Percentiles rank a stretch among this genome's conserved stretches.
Conservation (phyloP, 1,284 basidiomycete species). For the Ceratobasidium sp. region DNA sequence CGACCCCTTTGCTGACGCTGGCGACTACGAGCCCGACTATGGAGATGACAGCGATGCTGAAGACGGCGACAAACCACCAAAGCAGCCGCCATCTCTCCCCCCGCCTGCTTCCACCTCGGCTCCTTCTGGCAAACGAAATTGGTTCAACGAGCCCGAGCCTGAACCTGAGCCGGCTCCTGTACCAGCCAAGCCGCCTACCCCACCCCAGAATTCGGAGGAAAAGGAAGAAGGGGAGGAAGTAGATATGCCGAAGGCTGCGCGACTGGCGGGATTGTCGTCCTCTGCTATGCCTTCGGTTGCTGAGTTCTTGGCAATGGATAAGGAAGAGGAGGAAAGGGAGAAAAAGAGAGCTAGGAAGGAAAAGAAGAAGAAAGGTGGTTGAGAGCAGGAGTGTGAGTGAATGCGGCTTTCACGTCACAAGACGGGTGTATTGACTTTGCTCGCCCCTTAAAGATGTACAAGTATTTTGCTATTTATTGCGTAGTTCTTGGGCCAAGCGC, state of each 20-base stretch:
- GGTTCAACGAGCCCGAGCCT: constrained; percentile 45
- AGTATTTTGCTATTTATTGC: background rate
- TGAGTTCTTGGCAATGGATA: constrained; percentile 79
- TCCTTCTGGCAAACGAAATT: constrained; percentile 41
- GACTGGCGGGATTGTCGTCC: constrained; percentile 74
- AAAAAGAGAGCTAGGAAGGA: constrained; percentile 78
- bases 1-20: constrained; percentile 85
- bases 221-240: constrained; percentile 53
- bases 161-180: constrained; percentile 6
- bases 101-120: background rate
- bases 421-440: background rate
- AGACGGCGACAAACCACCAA: constrained; percentile 47
- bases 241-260: constrained; percentile 59
- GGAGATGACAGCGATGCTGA: constrained; percentile 59
- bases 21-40: constrained; percentile 77
- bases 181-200: constrained; percentile 50
- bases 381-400: background rate
- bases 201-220: constrained; percentile 44
- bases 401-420: background rate
- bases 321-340: constrained; percentile 68
- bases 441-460: background rate
- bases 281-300: constrained; percentile 82
- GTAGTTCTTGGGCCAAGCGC: background rate
- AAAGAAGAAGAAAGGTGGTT: constrained; percentile 65
- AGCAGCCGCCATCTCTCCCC: background rate